phyloP scores from a whole-genome alignment of 192 early-diverging fungal species.

The Coemansia sp. region DNA sequence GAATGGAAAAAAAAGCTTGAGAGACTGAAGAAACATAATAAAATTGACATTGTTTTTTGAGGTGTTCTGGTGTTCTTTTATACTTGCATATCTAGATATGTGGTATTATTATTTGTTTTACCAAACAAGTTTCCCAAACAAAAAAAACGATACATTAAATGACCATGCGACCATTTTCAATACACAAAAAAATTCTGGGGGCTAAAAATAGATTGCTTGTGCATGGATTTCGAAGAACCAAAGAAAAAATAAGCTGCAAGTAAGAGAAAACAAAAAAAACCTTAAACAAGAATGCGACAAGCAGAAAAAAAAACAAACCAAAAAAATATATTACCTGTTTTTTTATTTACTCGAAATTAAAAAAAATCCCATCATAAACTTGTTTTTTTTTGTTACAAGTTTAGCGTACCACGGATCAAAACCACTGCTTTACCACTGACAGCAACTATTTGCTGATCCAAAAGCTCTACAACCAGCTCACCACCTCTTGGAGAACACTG shows the following conservation, averaged over 20 bases:
- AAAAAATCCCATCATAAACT: background rate
- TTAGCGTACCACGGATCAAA: conserved; percentile 17
- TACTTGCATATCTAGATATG: background rate
- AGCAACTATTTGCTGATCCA: conserved; percentile 5
- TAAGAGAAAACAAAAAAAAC: background rate
- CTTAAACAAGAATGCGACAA: too few relatives aligned
- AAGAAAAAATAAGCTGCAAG: background rate
- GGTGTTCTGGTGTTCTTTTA: background rate
- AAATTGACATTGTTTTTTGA: background rate
- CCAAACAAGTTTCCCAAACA: background rate
- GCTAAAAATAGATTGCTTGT: conserved; percentile 1
- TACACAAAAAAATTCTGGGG: background rate
- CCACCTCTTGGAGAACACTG: conserved; percentile 33
- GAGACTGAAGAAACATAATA: background rate
- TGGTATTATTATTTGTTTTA: background rate
- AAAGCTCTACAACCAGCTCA: conserved; percentile 6
- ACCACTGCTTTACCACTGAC: conserved; percentile 20
- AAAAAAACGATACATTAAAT: background rate
- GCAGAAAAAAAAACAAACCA: background rate
- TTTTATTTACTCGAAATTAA: conserved; percentile 1
- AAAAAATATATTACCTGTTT: background rate
- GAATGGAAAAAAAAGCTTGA: too few relatives aligned
- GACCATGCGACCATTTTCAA: background rate
- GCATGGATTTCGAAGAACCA: background rate
- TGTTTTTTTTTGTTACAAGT: background rate